Evolutionary conservation across 2,329 filamentous ascomycete genomes (phyloP), one percentile per base, ranked within the genome.

Genomic region (Neocucurbitaria cava): DNA sequence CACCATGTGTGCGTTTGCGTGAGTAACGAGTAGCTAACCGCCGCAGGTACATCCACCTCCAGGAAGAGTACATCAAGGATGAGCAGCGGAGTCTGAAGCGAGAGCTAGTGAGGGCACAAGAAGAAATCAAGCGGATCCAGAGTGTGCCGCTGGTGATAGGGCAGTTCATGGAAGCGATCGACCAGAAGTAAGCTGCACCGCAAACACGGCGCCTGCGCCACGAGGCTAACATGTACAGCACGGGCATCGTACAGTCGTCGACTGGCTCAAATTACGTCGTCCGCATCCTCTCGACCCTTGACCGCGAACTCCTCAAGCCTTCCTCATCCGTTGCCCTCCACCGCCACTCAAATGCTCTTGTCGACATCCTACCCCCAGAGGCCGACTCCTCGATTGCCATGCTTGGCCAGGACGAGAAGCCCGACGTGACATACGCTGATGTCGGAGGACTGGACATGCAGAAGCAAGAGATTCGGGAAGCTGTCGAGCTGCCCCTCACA

Each of bases 11-110:
- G 15, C 40, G 13, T 38, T 18, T 20, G n/a, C 18, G 30, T 13
- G 10, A 35, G 54, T 39, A 51, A 48, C 45, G 50, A 39, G 48
- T 56, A 56, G 66, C 73, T 76, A 69, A 75, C 64, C 30, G 23
- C 35, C 45, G 28, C 62, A 92, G 89, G 77, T 91, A 96, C 78
- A 96, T 98, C 76, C 92, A 97, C 79, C 85, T 99, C 69, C 95
- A 99, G 81, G 95, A 99, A 80, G 95, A 99, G 77, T 99, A 99
- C 79, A 99, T 99, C 87, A 99, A 99, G 82, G 95, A 99, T 87
- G 95, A 99, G 83, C 95, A 99, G 82, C 89, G 92, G 82, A 97
- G 92, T 80, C 80, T 99, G 77, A 99, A 99, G 84, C 88, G 95
- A 68, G 95, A 99, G 83, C 86, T 99, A 46, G 94, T 99, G 50